Conservation (phyloP, 23 red algal species). For the Gracilaria gracilis region DNA sequence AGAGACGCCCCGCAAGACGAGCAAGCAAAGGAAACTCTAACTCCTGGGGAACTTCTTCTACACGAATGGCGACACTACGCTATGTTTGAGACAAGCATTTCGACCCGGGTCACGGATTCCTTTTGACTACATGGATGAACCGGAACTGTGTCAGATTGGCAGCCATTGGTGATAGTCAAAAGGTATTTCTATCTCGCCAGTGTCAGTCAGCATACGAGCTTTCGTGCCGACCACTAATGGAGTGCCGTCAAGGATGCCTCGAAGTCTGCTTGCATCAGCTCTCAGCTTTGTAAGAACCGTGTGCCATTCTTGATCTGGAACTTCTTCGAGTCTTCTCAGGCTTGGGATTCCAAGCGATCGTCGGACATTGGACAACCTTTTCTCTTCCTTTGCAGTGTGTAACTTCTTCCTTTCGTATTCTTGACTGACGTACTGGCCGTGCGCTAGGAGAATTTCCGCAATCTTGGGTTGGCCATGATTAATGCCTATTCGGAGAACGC, state of each 20-base stretch:
- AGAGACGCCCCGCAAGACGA: not conserved
- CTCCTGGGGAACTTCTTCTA: constrained; percentile 5
- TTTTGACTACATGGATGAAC: constrained; percentile 15
- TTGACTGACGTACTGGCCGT: constrained; percentile 12
- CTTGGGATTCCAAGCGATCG: constrained; percentile 34
- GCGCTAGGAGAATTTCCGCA: constrained; percentile 10
- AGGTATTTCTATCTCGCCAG: constrained; percentile 59
- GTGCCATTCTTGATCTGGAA: constrained; percentile 38
- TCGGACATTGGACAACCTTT: constrained; percentile 21
- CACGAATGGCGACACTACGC: constrained; percentile 43
- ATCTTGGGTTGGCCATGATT: not conserved
- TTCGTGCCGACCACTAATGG: constrained; percentile 53
- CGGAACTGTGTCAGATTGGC: not conserved
- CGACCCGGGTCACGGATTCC: constrained; percentile 7
- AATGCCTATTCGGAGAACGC: constrained; percentile 42
- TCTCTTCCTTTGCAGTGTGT: constrained; percentile 18
- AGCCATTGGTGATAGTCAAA: constrained; percentile 51
- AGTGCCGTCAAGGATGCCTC: constrained; percentile 35
- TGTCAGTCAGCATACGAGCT: constrained; percentile 44
- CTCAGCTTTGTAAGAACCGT: constrained; percentile 18
- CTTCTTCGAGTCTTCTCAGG: constrained; percentile 21
- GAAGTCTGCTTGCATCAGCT: constrained; percentile 17
- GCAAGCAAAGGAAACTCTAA: not conserved
- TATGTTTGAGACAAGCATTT: constrained; percentile 49
- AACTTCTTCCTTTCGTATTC: constrained; percentile 34